phyloP scores from a whole-genome alignment of 768 basidiomycete genomes.

The Suillus ampliporus region DNA sequence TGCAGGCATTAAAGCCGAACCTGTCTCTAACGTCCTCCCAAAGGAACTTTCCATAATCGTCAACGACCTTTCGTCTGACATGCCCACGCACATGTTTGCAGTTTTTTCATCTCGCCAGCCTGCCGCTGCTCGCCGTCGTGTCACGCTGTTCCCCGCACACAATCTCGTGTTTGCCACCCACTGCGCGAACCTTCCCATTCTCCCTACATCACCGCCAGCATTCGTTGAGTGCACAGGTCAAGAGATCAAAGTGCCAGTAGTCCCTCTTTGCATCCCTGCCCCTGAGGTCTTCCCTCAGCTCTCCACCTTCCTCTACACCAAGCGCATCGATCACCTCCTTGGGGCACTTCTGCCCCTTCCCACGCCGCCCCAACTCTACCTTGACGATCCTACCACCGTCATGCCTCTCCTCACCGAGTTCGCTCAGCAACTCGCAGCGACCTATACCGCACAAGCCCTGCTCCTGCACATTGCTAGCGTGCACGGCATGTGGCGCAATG shows the following conservation, averaged over 20 bases:
- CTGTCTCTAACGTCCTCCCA: slow-evolving; percentile 29
- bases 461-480: slow-evolving; percentile 42
- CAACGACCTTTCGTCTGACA: slow-evolving; percentile 36
- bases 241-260: slow-evolving; percentile 56
- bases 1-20: slow-evolving; percentile 31
- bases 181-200: slow-evolving; percentile 35
- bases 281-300: slow-evolving; percentile 71
- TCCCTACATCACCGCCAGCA: slow-evolving; percentile 22
- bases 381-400: slow-evolving; percentile 28
- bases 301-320: slow-evolving; percentile 71
- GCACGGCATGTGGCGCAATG: slow-evolving; percentile 59
- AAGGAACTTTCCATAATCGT: slow-evolving; percentile 31
- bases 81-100: slow-evolving; percentile 39
- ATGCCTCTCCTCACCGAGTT: slow-evolving; percentile 20
- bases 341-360: slow-evolving; percentile 62
- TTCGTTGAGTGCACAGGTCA: slow-evolving; percentile 23
- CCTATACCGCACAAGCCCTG: slow-evolving; percentile 31
- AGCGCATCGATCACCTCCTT: slow-evolving; percentile 63
- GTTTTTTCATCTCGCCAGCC: slow-evolving; percentile 33
- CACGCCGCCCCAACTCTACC: slow-evolving; percentile 29
- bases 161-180: slow-evolving; percentile 40
- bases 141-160: slow-evolving; percentile 44
- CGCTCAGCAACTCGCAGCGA: slow-evolving; percentile 22
- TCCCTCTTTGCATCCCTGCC: slow-evolving; percentile 73
- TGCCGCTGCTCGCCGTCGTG: slow-evolving; percentile 31